phyloP scores from a whole-genome alignment of 345 rosid species.

The Xanthoceras sorbifolium region DNA sequence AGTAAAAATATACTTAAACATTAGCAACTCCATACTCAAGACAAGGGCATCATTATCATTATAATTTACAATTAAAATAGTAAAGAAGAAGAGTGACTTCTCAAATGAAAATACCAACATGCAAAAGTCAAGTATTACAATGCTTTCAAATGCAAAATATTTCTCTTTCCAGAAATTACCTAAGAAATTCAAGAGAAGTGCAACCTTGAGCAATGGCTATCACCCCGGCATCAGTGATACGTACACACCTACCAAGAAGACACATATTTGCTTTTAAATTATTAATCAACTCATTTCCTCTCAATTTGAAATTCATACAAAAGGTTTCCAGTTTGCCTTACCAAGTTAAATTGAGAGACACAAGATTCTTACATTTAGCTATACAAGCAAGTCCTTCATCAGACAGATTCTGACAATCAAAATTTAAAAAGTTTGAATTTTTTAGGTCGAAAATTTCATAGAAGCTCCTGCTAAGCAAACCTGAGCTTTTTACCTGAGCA shows the following conservation, averaged over 20 bases:
- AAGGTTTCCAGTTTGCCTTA: conserved; percentile 33
- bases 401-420: conserved; percentile 69
- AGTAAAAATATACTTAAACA: neutral
- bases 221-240: conserved; percentile 74
- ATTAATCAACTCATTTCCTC: conserved; percentile 11
- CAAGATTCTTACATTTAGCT: conserved; percentile 72
- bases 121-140: neutral
- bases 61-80: neutral
- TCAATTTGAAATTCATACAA: conserved; percentile 7
- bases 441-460: conserved; percentile 1
- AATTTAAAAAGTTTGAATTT: conserved; percentile 11
- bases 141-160: neutral
- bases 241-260: conserved; percentile 66
- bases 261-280: conserved; percentile 8
- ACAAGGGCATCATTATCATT: neutral
- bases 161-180: conserved; percentile 39
- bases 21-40: neutral
- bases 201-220: conserved; percentile 74
- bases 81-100: neutral
- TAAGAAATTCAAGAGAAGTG: conserved; percentile 74
- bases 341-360: conserved; percentile 87
- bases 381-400: conserved; percentile 75
- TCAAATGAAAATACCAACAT: neutral
- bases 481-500: conserved; percentile 67
- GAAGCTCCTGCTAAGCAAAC: conserved; percentile 13